phyloP scores from a whole-genome alignment of 768 basidiomycete species.

The Suillus subaureus region DNA sequence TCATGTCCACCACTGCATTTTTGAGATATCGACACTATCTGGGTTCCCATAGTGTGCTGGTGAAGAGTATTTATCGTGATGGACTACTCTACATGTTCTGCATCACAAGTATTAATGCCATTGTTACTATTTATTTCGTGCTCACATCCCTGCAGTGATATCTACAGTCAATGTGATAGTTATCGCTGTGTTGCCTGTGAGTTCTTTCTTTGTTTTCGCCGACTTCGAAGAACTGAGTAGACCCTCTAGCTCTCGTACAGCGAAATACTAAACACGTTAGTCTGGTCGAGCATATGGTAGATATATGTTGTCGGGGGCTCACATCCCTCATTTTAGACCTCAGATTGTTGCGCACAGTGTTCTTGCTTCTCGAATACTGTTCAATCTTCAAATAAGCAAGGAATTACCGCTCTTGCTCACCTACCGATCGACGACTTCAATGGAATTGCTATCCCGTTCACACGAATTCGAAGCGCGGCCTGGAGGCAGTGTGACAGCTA shows the following conservation, averaged over 20 bases:
- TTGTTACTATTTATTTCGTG: neutral
- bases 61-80: constrained; percentile 4
- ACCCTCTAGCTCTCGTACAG: neutral
- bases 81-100: neutral
- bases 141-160: neutral
- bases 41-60: neutral
- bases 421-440: neutral
- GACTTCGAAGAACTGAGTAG: neutral
- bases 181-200: neutral
- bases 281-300: neutral
- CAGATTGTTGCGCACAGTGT: constrained; percentile 10
- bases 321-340: neutral
- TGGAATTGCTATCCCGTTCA: neutral
- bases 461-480: neutral
- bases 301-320: neutral
- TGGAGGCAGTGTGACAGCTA: neutral
- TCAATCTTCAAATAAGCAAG: constrained; percentile 5
- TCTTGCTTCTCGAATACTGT: constrained; percentile 9
- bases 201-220: neutral
- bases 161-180: neutral
- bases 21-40: constrained; percentile 9
- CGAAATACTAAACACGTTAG: neutral
- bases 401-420: neutral
- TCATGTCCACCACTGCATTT: constrained; percentile 1
- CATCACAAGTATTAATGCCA: neutral